These are phyloP conservation scores for Cnidoscolus chayamansa DNA, from an alignment of 441 rosid genomes.

Conservation along the genomic window DNA sequence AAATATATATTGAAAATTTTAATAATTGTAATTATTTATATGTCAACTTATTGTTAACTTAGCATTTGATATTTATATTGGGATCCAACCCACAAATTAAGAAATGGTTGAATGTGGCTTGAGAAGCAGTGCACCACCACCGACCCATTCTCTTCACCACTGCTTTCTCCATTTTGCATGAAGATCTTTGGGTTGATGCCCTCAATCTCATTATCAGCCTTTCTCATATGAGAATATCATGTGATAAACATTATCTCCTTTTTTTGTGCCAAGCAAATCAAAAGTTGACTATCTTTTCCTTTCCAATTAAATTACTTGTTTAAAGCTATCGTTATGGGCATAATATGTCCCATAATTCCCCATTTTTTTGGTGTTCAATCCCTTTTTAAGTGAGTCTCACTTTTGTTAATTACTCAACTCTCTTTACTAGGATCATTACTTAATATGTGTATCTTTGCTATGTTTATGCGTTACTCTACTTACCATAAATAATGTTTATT, in stretches of 20 bases:
- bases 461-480: constrained; percentile 1
- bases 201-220: constrained; percentile 14
- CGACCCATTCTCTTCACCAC: constrained; percentile 28
- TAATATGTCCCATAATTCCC: constrained; percentile 15
- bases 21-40: too few relatives aligned
- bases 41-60: too few relatives aligned
- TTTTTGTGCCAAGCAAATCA: constrained; percentile 21
- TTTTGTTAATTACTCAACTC: background rate
- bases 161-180: constrained; percentile 22
- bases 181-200: constrained; percentile 32
- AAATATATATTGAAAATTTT: too few relatives aligned
- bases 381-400: background rate
- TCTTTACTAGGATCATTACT: background rate
- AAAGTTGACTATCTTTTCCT: constrained; percentile 14
- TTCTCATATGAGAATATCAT: constrained; percentile 50
- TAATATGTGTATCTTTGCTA: background rate
- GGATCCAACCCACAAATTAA: background rate
- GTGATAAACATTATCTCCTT: constrained; percentile 28
- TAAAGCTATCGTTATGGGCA: constrained; percentile 41
- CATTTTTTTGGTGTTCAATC: constrained; percentile 22
- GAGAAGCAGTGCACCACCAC: constrained; percentile 19
- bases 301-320: constrained; percentile 20
- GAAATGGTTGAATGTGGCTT: too few relatives aligned
- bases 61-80: too few relatives aligned
- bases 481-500: background rate